Evolutionary conservation across 2,329 filamentous ascomycete genomes (phyloP).

Genomic region (Sporothrix curviconia): DNA sequence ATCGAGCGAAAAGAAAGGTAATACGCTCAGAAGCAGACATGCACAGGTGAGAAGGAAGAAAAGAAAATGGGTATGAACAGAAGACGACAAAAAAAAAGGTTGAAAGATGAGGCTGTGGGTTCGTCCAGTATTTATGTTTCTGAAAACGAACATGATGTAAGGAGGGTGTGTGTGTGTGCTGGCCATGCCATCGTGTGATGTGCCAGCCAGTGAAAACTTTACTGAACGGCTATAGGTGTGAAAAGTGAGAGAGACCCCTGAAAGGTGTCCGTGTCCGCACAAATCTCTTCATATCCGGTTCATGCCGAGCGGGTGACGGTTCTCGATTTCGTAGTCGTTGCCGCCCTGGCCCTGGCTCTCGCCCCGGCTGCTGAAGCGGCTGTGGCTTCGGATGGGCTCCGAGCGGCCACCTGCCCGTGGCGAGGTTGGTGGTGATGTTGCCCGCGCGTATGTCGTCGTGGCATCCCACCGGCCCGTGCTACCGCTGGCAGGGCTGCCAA

Average conservation of each 20-base stretch:
- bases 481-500: conserved; percentile 9
- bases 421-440: conserved; percentile 10
- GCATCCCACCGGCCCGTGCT: conserved; percentile 35
- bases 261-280: too few species aligned
- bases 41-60: too few species aligned
- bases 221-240: too few species aligned
- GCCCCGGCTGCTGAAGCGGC: conserved; percentile 15
- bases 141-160: neutral
- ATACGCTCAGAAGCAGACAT: conserved; percentile 6
- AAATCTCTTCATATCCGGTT: conserved; percentile 49
- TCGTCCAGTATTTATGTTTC: too few species aligned
- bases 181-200: too few species aligned
- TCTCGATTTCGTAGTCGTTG: conserved; percentile 27
- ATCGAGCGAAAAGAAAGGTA: neutral
- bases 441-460: conserved; percentile 33
- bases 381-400: conserved; percentile 10
- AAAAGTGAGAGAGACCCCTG: too few species aligned
- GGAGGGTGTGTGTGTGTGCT: neutral
- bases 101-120: too few species aligned
- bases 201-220: too few species aligned
- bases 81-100: neutral
- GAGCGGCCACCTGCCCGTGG: conserved; percentile 1
- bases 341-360: conserved; percentile 9
- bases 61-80: conserved; percentile 7
- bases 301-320: conserved; percentile 51